Percentiles rank a stretch among this genome's conserved stretches.
Conservation (phyloP, 2,329 filamentous ascomycete genomes). For the Pestalotiopsis sp. region DNA sequence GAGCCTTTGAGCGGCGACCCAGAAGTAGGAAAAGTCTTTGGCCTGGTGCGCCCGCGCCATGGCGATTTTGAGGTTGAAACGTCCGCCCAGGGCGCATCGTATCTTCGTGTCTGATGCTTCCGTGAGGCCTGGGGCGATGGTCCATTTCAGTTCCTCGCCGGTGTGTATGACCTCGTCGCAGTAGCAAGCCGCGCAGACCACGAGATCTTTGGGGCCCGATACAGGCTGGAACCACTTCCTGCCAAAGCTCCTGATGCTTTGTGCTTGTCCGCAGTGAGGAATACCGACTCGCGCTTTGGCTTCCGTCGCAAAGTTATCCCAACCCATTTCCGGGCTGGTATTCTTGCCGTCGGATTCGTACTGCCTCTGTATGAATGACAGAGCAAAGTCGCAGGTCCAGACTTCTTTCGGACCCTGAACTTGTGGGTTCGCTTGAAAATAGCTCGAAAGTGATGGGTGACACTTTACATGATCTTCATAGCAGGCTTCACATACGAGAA, state of each 20-base stretch:
- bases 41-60: conserved; percentile 30
- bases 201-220: conserved; percentile 24
- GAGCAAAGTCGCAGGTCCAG: conserved; percentile 35
- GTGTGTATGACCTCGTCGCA: conserved; percentile 36
- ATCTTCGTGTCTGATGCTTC: conserved; percentile 13
- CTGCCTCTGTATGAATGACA: conserved; percentile 32
- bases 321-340: conserved; percentile 22
- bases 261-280: conserved; percentile 28
- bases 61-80: conserved; percentile 32
- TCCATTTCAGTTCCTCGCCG: conserved; percentile 29
- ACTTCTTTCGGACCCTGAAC: background rate
- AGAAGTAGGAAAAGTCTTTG: conserved; percentile 36
- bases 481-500: conserved; percentile 24
- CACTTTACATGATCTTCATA: conserved; percentile 23
- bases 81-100: conserved; percentile 31
- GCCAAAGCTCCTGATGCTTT: conserved; percentile 21
- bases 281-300: conserved; percentile 29
- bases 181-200: conserved; percentile 40
- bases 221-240: conserved; percentile 36
- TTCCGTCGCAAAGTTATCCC: conserved; percentile 34
- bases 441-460: conserved; percentile 11
- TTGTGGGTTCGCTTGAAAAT: background rate
- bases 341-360: conserved; percentile 26
- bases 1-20: conserved; percentile 31
- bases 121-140: conserved; percentile 19